Conservation (phyloP, 495 filamentous ascomycete species). For the Lasiosphaeria miniovina region DNA sequence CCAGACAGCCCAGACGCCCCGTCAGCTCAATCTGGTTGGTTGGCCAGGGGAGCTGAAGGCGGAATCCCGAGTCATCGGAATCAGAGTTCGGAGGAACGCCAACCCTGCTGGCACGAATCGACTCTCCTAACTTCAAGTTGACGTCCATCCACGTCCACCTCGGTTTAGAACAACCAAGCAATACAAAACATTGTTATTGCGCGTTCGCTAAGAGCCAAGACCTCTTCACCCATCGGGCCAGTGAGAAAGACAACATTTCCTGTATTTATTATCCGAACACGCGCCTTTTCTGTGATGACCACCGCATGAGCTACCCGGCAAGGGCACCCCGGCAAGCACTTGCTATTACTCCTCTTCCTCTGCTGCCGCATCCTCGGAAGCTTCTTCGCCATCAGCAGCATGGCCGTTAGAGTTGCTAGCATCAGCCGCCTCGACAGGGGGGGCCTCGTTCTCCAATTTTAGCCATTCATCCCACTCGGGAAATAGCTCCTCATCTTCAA, state of each 20-base stretch:
- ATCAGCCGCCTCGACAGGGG: slow-evolving; percentile 16
- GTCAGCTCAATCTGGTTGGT: neutral
- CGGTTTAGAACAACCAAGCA: too few relatives aligned
- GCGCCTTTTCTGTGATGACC: neutral
- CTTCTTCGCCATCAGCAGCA: slow-evolving; percentile 15
- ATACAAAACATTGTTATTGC: too few relatives aligned
- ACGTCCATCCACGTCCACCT: too few relatives aligned
- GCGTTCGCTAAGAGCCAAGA: too few relatives aligned
- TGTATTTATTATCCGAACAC: slow-evolving; percentile 1
- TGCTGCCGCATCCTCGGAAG: slow-evolving; percentile 10
- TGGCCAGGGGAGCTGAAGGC: neutral
- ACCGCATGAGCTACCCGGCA: neutral
- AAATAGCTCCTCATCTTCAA: slow-evolving; percentile 86
- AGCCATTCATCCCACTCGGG: slow-evolving; percentile 94
- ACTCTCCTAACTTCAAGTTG: too few relatives aligned
- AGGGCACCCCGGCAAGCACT: neutral
- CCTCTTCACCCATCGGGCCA: too few relatives aligned
- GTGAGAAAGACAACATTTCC: neutral
- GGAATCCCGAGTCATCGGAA: too few relatives aligned
- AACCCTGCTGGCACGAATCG: too few relatives aligned
- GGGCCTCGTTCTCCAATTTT: slow-evolving; percentile 69
- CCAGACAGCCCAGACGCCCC: too few relatives aligned
- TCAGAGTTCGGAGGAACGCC: too few relatives aligned
- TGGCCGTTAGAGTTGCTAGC: slow-evolving; percentile 21
- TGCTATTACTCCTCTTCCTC: slow-evolving; percentile 3